Base-by-base conservation (phyloP, 768 basidiomycete genomes). In the Daedalea quercina region DNA sequence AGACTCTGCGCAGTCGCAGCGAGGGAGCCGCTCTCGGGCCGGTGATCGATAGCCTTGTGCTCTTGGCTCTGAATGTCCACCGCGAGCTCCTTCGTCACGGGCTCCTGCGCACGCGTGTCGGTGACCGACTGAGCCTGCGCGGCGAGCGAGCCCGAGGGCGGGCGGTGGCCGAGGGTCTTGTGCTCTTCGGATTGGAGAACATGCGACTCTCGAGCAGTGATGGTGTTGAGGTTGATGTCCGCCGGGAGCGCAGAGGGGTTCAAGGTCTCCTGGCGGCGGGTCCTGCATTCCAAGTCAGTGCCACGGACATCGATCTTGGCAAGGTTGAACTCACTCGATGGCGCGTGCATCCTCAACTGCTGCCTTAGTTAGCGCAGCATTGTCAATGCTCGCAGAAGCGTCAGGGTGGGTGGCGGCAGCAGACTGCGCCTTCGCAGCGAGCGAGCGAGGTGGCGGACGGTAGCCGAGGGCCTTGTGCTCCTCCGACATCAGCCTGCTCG, bases 401-500 rank as follows among this genome's bases (percentile, higher is more conserved):
- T 56, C 47, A 3, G 63, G 68, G 51, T 70, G 68, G 48, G 65
- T 67, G 1, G 70, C 63, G 7, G 70, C 68, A 12, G 63, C 66
- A 9, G 64, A 51, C 51, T 71, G 70, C 2, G 69, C 69, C 20
- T 66, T 54, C 3, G 69, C 65, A 3, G 70, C 70, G 26, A 70
- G 64, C 22, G 68, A 69, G 31, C 66, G 69, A 12, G 65, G 56
- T 12, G 69, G 69, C 1, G 70, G 70, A 3, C 65, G 66, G 54
- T 69, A 70, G 3, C 70, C 70, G 17, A 72, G 59, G 0, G 66
- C 66, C 41, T 66, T 66, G 61, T 70, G 70, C 53, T 71, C 70
- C 22, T 63, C 63, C 1, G 68, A 69, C 68, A 69, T 67, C 50
- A 70, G 50, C 48, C 62, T 67, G 33, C 64, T 60, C n/a, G 69